A percentile compares a stretch with the other conserved stretches of the same genome.
phyloP scores from a whole-genome alignment of 2,329 filamentous ascomycete species.

The Botrytis byssoidea region DNA sequence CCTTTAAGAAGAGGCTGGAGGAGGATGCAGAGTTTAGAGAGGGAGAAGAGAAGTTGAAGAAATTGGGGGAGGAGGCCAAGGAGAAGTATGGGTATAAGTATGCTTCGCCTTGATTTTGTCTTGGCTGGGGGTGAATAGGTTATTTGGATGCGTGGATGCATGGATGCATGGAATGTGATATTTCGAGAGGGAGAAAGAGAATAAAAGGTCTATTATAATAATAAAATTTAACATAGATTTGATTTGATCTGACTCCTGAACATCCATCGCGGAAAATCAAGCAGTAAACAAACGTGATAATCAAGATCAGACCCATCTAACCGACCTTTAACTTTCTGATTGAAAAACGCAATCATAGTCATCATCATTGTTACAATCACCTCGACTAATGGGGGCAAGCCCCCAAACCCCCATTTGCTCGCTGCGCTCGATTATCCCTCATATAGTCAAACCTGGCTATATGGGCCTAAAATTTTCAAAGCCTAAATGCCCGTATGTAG shows the following conservation, averaged over 20 bases:
- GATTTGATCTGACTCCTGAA: neutral
- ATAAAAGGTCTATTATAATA: neutral
- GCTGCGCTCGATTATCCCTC: neutral
- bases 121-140: neutral
- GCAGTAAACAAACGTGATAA: neutral
- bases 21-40: constrained; percentile 49
- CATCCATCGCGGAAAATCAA: neutral
- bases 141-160: neutral
- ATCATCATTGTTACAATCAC: neutral
- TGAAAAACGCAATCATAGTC: too few relatives aligned
- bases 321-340: too few relatives aligned
- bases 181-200: too few relatives aligned
- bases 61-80: constrained; percentile 33
- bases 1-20: constrained; percentile 44
- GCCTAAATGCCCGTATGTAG: too few relatives aligned
- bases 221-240: neutral
- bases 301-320: too few relatives aligned
- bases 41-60: constrained; percentile 41
- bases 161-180: neutral
- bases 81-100: constrained; percentile 37
- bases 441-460: too few relatives aligned
- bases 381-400: neutral
- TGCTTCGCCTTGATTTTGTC: constrained; percentile 29
- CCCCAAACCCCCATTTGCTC: neutral
- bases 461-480: too few relatives aligned